A percentile compares a stretch with the other conserved stretches of the same genome.
Conservation (phyloP, 371 early-diverging fungal species). For the Mucor mucedo region DNA sequence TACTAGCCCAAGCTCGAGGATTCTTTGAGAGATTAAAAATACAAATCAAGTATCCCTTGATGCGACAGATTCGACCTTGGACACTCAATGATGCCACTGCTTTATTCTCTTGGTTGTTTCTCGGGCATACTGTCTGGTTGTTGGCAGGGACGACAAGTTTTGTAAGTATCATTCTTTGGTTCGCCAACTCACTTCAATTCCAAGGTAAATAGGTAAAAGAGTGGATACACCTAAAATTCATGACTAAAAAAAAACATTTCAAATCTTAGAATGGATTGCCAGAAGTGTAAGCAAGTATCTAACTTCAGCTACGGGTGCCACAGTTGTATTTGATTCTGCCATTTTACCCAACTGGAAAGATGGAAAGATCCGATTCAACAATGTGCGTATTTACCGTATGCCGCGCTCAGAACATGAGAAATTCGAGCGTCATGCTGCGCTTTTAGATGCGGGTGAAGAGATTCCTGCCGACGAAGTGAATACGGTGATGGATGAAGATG, state of each 20-base stretch:
- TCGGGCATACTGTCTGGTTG: constrained; percentile 85
- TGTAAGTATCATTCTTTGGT: constrained; percentile 78
- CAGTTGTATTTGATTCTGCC: constrained; percentile 88
- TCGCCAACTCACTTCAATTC: constrained; percentile 87
- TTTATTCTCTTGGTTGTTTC: constrained; percentile 86
- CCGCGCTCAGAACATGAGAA: constrained; percentile 46
- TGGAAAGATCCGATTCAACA: constrained; percentile 85
- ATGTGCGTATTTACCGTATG: constrained; percentile 73
- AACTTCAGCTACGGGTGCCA: constrained; percentile 81
- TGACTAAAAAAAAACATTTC: background rate
- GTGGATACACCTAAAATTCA: background rate
- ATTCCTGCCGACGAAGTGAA: constrained; percentile 11
- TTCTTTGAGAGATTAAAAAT: constrained; percentile 59
- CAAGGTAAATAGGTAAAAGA: constrained; percentile 64
- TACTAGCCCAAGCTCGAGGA: constrained; percentile 53
- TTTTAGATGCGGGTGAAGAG: constrained; percentile 18
- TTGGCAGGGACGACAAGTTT: constrained; percentile 92
- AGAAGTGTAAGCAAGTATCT: constrained; percentile 78
- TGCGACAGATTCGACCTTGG: constrained; percentile 79
- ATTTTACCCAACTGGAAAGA: constrained; percentile 91
- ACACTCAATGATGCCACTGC: constrained; percentile 91
- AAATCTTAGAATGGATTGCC: constrained; percentile 76
- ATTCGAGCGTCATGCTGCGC: constrained; percentile 46
- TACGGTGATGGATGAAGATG: constrained; percentile 19
- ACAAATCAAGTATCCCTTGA: constrained; percentile 61